Base-by-base conservation (phyloP, 495 filamentous ascomycete species). In the Tuber melanosporum region DNA sequence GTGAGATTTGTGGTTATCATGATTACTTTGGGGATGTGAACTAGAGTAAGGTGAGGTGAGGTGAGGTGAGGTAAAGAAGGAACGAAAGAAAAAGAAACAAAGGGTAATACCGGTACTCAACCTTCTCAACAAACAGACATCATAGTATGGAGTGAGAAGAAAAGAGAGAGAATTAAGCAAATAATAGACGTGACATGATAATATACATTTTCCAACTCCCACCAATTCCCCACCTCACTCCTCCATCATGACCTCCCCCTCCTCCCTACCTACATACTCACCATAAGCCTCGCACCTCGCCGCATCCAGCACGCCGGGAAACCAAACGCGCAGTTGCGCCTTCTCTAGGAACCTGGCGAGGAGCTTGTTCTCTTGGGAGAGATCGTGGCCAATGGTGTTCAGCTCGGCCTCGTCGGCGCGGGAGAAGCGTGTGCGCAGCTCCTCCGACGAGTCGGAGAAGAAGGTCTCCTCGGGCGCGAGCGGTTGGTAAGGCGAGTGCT, bases 271-370 rank as follows among this genome's bases (percentile, higher is more conserved):
- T 46, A 70, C 44, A 73, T 74, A 8, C 73, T 44, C 74, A 42
- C 45, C 26, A 81, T 88, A 73, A 83, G 84, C 49, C 75, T 88
- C 76, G 77, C 85, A 84, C 62, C 75, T 86, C 44, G 85, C 87
- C n/a, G 22, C 45, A 20, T 82, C 79, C 19, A 70, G 41, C 69
- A 78, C 78, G 0, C 70, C 82, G 17, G 57, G 52, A 17, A 77
- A 81, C 82, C 82, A 83, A 20, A 71, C 75, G 19, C 62, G 73
- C 22, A 83, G 57, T 7, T 73, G 69, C 22, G 77, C 77, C 36
- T 74, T 74, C 32, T 32, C 75, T 22, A 82, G 62, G 14, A 82
- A 78, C 26, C 71, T 74, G 73, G 76, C 47, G 20, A 83, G 72
- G 32, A 75, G 66, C 36, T 41, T 79, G 42, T 81, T 83, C 77